Percentiles rank a stretch among this genome's conserved stretches.
These are phyloP conservation scores for Leccinum incarnatum DNA, from an alignment of 768 basidiomycete species.

Conservation along the genomic window DNA sequence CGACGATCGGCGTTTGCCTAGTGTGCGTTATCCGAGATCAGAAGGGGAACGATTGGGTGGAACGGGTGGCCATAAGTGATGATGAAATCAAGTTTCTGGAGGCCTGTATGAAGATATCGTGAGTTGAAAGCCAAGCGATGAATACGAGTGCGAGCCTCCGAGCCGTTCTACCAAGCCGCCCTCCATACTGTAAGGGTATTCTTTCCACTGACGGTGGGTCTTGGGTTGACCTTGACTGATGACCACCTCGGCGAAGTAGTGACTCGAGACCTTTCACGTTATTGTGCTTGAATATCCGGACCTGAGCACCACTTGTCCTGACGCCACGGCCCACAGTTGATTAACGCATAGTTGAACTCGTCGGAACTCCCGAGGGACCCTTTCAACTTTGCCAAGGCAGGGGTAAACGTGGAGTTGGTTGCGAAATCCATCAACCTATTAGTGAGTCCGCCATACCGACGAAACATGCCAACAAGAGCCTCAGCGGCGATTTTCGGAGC, in stretches of 20 bases:
- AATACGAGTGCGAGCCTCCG: constrained; percentile 79
- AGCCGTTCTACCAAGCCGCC: constrained; percentile 90
- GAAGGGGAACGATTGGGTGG: too few relatives aligned
- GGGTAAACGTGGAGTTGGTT: too few relatives aligned
- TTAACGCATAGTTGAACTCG: constrained; percentile 94
- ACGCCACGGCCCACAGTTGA: constrained; percentile 74
- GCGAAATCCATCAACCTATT: too few relatives aligned
- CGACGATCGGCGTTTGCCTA: too few relatives aligned
- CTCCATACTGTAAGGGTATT: constrained; percentile 98
- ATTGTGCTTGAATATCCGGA: constrained; percentile 97
- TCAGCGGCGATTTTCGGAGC: too few relatives aligned
- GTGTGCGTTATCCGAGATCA: too few relatives aligned
- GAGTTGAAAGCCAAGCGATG: constrained; percentile 50
- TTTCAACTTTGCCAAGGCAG: too few relatives aligned
- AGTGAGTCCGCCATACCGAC: too few relatives aligned
- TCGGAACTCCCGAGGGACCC: constrained; percentile 89
- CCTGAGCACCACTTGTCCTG: constrained; percentile 81
- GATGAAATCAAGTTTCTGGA: too few relatives aligned
- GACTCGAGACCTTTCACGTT: constrained; percentile 81
- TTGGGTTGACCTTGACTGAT: constrained; percentile 98
- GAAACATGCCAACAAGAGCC: too few relatives aligned
- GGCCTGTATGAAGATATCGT: too few relatives aligned
- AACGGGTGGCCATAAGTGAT: too few relatives aligned
- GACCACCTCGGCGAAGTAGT: constrained; percentile 68
- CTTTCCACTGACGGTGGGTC: constrained; percentile 99